These are phyloP conservation scores for thale cress (Arabidopsis thaliana) DNA, from an alignment of 345 rosid species.

Conservation along the genomic window TAIR10.1 NC_003076.8:21870001-21870500, in stretches of 20 bases:
- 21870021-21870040: constrained; percentile 16
- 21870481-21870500: constrained; percentile 1
- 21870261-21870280: constrained; percentile 12
- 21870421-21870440: constrained; percentile 27
- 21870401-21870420: not conserved
- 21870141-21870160: not conserved
- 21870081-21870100: constrained; percentile 22
- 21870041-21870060: constrained; percentile 11
- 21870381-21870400: too few species aligned
- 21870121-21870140: constrained; percentile 38
- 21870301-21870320: not conserved
- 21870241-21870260: constrained; percentile 27
- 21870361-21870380: constrained; percentile 7
- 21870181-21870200: constrained; percentile 3
- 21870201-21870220: not conserved
- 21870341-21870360: constrained; percentile 15
- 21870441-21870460: constrained; percentile 1
- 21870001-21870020: not conserved
- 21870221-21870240: constrained; percentile 17
- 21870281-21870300: not conserved
- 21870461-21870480: not conserved
- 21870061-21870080: constrained; percentile 19
- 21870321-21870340: not conserved
- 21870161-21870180: constrained; percentile 30
- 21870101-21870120: constrained; percentile 14